Conservation (phyloP, 2,329 filamentous ascomycete genomes). For the Colletotrichum tropicale region DNA sequence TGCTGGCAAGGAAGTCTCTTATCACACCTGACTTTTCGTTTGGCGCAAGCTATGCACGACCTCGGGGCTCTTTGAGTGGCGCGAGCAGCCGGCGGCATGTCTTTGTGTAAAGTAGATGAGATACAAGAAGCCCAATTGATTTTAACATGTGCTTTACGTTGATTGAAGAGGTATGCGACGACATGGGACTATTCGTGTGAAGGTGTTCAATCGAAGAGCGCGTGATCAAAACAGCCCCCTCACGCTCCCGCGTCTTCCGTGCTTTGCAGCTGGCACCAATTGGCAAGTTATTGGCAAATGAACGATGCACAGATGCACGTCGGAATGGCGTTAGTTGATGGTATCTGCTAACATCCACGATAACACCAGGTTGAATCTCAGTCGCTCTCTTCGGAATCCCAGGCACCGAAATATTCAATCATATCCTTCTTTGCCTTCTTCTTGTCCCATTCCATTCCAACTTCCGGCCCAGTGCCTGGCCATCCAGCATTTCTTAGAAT, state of each 20-base stretch:
- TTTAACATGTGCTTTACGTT: neutral
- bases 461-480: neutral
- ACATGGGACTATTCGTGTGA: neutral
- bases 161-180: neutral
- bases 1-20: neutral
- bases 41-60: neutral
- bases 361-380: neutral
- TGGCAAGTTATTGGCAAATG: neutral
- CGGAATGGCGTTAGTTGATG: neutral
- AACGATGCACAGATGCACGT: neutral
- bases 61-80: neutral
- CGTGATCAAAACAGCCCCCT: neutral
- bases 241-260: neutral
- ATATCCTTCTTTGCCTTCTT: neutral
- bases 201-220: neutral
- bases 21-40: neutral
- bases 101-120: neutral
- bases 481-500: neutral
- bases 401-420: neutral
- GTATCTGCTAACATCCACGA: neutral
- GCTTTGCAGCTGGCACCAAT: neutral
- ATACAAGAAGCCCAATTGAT: neutral
- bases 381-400: neutral
- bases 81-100: neutral
- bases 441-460: neutral